Base-by-base conservation (phyloP, 805 yeast species). In the Kodamaea kakaduensis region DNA sequence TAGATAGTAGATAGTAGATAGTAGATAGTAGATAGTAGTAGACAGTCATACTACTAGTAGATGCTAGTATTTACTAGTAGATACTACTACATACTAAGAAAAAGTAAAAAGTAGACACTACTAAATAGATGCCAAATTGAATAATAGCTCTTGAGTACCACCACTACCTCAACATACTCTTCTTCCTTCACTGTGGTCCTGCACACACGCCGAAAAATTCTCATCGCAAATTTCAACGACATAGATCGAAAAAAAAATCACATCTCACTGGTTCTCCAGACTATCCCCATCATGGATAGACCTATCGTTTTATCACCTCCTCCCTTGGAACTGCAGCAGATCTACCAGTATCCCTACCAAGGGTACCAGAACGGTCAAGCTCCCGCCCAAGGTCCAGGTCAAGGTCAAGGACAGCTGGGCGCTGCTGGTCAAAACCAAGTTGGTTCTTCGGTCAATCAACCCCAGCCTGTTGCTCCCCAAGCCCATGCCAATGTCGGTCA, bases 241-340 rank as follows among this genome's bases (percentile, higher is more conserved):
- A 12, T 8, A 9, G 16, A 15, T 6, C 16, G 22, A 19, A 9
- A 30, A 30, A 30, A 30, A 30, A 30, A 30, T 19, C 12, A 25
- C 29, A 26, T 26, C 29, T 16, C 29, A 15, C 22, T 19, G 22
- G 22, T 9, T 19, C 6, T 19, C 22, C 17, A 13, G 13, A 17
- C 17, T 13, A 25, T 17, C 9, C 9, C 27, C 12, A 25, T 25
- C 27, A 23, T 31, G 41, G 59, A 54, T 31, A 52, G 67, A 35
- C 70, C 70, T 17, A 66, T 66, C 29, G 51, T 64, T 25, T 54
- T 66, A 38, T 64, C 71, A 10, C 70, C 71, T 14, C 67, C 67
- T 3, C 68, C 69, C 1, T 59, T 63, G 42, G 63, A 58, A 17
- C 51, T 37, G 17, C 50, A 42, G 35, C 37, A 32, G 25, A 34